A percentile compares a stretch with the other conserved stretches of the same genome.
Evolutionary conservation across 2,329 filamentous ascomycete genomes (phyloP).

Genomic region (Hymenoscyphus albidus): DNA sequence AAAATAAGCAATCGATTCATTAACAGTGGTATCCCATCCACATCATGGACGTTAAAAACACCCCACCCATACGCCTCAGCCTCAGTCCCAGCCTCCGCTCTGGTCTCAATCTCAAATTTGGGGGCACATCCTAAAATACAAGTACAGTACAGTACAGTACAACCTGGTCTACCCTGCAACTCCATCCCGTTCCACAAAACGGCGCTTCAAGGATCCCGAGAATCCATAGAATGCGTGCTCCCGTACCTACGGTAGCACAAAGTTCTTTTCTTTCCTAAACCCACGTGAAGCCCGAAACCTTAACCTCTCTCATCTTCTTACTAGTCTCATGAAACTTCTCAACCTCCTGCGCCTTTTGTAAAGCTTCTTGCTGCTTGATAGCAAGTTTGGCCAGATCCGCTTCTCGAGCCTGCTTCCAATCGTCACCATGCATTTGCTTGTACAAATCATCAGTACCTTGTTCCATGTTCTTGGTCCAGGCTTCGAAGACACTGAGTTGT

Average conservation of each 20-base stretch:
- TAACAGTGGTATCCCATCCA: neutral
- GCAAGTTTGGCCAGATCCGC: constrained; percentile 17
- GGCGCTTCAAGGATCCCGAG: neutral
- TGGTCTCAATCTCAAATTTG: neutral
- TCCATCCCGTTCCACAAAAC: too few species aligned
- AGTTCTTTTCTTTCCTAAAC: constrained; percentile 11
- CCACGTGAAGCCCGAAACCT: constrained; percentile 26
- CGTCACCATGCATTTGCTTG: constrained; percentile 28
- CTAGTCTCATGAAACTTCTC: constrained; percentile 17
- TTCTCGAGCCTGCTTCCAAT: constrained; percentile 27
- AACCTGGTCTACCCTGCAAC: too few species aligned
- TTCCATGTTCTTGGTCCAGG: constrained; percentile 26
- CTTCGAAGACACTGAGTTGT: constrained; percentile 21
- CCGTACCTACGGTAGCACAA: neutral
- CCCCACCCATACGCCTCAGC: neutral
- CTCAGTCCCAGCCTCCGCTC: neutral
- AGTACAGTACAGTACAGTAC: too few species aligned
- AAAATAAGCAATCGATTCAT: neutral
- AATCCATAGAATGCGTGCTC: too few species aligned
- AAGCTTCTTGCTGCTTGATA: constrained; percentile 18
- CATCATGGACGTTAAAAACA: neutral
- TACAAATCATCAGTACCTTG: constrained; percentile 31
- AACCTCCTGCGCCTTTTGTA: constrained; percentile 15
- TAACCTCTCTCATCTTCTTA: constrained; percentile 20
- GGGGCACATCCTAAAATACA: too few species aligned